Conservation (phyloP, 2,329 filamentous ascomycete genomes). For the Torrubiellomyces zombiae region DNA sequence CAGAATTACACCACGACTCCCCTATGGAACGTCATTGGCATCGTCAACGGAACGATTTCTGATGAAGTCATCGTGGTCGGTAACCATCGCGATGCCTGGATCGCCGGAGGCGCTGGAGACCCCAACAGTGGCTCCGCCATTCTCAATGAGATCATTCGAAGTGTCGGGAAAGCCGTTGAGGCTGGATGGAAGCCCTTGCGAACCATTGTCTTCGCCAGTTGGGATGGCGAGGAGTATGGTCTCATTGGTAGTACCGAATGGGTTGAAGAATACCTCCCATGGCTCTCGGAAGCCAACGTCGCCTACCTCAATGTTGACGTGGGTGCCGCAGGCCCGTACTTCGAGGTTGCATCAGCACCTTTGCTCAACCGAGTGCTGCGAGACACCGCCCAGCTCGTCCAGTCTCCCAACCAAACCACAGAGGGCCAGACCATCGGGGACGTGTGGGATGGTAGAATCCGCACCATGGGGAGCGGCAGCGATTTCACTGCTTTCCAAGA, state of each 20-base stretch:
- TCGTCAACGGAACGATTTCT: conserved; percentile 72
- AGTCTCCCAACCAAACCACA: conserved; percentile 63
- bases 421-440: conserved; percentile 53
- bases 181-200: conserved; percentile 47
- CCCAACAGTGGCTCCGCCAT: conserved; percentile 71
- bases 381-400: conserved; percentile 45
- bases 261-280: conserved; percentile 79
- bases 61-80: conserved; percentile 80
- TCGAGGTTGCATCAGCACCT: conserved; percentile 52
- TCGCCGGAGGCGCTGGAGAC: conserved; percentile 67
- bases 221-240: conserved; percentile 75
- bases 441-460: conserved; percentile 44
- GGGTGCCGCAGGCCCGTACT: conserved; percentile 47
- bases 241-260: conserved; percentile 79
- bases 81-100: conserved; percentile 88
- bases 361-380: conserved; percentile 58
- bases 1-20: conserved; percentile 71
- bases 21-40: conserved; percentile 81
- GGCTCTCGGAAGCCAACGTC: conserved; percentile 56
- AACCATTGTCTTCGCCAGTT: conserved; percentile 78
- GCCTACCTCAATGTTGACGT: conserved; percentile 82
- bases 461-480: conserved; percentile 54
- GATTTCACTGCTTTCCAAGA: conserved; percentile 65
- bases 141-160: conserved; percentile 61
- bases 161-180: conserved; percentile 54